Percentiles rank a stretch among this genome's conserved stretches.
Conservation (phyloP, 2,329 filamentous ascomycete genomes). For the Botrytis fragariae region DNA sequence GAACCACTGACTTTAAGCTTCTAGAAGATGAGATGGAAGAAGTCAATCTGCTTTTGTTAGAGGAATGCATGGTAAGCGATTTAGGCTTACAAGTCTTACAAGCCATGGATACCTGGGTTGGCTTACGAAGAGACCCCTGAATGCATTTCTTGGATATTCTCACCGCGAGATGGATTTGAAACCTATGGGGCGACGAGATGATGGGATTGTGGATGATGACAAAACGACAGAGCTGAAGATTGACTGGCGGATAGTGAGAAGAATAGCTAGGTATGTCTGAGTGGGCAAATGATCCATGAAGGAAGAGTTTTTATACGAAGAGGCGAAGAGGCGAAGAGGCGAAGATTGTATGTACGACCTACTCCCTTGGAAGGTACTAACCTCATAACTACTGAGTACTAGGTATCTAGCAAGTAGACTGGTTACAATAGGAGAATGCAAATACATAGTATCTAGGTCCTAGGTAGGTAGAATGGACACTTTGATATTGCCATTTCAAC, state of each 20-base stretch:
- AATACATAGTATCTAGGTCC: not conserved
- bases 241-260: not conserved
- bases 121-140: not conserved
- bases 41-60: slow-evolving; percentile 25
- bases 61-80: slow-evolving; percentile 10
- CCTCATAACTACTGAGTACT: not conserved
- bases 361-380: not conserved
- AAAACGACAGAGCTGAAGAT: not conserved
- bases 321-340: not conserved
- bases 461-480: not conserved
- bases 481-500: not conserved
- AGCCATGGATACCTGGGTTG: not conserved
- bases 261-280: not conserved
- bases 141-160: not conserved
- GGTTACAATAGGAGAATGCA: not conserved
- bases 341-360: not conserved
- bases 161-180: not conserved
- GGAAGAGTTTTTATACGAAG: not conserved
- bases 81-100: not conserved
- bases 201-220: not conserved
- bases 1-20: slow-evolving; percentile 21
- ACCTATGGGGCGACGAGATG: not conserved
- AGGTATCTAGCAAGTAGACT: not conserved
- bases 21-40: slow-evolving; percentile 30
- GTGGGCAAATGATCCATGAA: not conserved